phyloP scores from a whole-genome alignment of 257 asterid genomes.

The Rauvolfia tetraphylla region DNA sequence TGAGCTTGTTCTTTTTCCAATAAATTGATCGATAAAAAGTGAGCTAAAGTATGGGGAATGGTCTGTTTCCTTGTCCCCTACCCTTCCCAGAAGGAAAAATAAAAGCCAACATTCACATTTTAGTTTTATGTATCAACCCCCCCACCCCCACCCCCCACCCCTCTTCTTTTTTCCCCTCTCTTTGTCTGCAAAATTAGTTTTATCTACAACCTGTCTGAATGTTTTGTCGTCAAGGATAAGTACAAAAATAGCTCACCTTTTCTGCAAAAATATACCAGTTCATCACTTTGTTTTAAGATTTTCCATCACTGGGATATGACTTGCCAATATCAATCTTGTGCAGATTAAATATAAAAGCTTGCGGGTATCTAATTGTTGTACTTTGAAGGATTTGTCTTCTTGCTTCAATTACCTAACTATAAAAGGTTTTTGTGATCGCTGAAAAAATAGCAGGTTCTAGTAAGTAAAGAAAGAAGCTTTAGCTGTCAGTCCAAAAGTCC shows the following conservation, averaged over 20 bases:
- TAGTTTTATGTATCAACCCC: neutral
- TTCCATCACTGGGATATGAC: neutral
- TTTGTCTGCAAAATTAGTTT: neutral
- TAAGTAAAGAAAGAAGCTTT: neutral
- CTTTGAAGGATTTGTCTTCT: slow-evolving; percentile 5
- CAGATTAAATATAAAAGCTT: neutral
- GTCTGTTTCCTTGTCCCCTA: neutral
- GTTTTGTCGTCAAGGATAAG: neutral
- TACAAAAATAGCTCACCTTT: neutral
- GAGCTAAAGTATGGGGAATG: neutral
- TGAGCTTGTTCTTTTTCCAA: slow-evolving; percentile 1
- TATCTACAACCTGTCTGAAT: slow-evolving; percentile 2
- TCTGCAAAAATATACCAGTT: neutral
- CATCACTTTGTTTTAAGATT: neutral
- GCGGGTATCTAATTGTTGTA: neutral
- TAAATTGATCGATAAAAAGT: slow-evolving; percentile 1
- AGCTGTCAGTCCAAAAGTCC: neutral
- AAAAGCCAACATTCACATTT: neutral
- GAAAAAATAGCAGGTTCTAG: neutral
- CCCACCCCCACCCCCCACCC: no score
- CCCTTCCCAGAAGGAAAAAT: neutral
- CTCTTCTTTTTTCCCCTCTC: neutral
- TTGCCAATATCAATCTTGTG: neutral
- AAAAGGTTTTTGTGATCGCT: neutral
- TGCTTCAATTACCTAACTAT: neutral